Conservation (phyloP, 768 basidiomycete genomes). For the Termitomyces titanicus region DNA sequence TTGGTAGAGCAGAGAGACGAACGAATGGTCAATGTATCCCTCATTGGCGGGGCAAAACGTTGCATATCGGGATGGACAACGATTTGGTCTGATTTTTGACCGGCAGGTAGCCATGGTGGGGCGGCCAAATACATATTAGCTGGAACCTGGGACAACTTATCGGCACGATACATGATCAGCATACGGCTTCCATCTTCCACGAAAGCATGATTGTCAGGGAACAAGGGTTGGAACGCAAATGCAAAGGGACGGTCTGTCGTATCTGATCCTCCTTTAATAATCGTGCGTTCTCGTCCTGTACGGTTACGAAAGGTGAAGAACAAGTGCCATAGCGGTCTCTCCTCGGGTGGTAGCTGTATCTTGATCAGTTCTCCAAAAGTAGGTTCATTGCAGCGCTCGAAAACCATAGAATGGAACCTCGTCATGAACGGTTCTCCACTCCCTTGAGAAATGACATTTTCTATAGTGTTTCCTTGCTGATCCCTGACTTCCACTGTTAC, state of each 20-base stretch:
- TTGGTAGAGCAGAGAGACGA: constrained; percentile 90
- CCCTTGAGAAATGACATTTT: constrained; percentile 75
- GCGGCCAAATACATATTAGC: constrained; percentile 71
- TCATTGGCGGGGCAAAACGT: constrained; percentile 62
- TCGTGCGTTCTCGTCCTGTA: constrained; percentile 43
- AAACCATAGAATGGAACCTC: constrained; percentile 88
- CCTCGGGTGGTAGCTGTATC: constrained; percentile 65
- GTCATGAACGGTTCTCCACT: constrained; percentile 80
- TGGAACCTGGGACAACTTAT: constrained; percentile 57
- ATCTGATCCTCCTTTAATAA: constrained; percentile 34
- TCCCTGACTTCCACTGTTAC: constrained; percentile 87
- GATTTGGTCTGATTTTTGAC: constrained; percentile 60
- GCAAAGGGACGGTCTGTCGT: constrained; percentile 76
- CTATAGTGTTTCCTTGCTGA: constrained; percentile 62
- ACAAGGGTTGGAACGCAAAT: constrained; percentile 88
- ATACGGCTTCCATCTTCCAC: constrained; percentile 88
- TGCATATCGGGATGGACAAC: constrained; percentile 56
- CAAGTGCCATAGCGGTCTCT: constrained; percentile 78
- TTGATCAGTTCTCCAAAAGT: constrained; percentile 95
- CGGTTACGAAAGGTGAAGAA: constrained; percentile 93
- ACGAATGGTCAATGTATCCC: constrained; percentile 78
- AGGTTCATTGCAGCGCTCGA: constrained; percentile 81
- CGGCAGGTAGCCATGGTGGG: constrained; percentile 54
- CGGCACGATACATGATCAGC: constrained; percentile 80
- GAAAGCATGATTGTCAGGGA: constrained; percentile 71